Conservation (phyloP, 345 rosid genomes). For the Gossypium stocksii region DNA sequence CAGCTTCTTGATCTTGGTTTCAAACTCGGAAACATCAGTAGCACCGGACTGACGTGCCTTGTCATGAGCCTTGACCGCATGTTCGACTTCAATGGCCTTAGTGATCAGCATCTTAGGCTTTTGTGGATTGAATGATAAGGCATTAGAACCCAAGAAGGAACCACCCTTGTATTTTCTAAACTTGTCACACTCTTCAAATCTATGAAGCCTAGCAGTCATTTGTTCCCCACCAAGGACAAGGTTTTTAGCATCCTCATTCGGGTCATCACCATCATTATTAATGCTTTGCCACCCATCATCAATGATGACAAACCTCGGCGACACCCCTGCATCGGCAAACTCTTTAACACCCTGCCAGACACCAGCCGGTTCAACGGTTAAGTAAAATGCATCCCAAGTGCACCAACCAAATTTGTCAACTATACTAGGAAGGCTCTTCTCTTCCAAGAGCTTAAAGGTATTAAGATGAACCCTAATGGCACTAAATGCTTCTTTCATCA, state of each 20-base stretch:
- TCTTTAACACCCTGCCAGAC: slow-evolving; percentile 76
- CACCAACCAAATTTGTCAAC: slow-evolving; percentile 91
- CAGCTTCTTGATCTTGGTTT: slow-evolving; percentile 36
- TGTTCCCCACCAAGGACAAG: slow-evolving; percentile 85
- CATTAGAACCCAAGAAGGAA: slow-evolving; percentile 39
- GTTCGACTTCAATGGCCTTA: slow-evolving; percentile 69
- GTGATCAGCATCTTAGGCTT: slow-evolving; percentile 65
- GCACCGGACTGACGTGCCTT: slow-evolving; percentile 40
- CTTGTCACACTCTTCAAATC: slow-evolving; percentile 64
- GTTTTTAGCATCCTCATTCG: slow-evolving; percentile 42
- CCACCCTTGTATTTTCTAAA: slow-evolving; percentile 62
- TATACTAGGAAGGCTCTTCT: slow-evolving; percentile 53
- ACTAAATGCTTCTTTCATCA: slow-evolving; percentile 72
- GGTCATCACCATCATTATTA: slow-evolving; percentile 46
- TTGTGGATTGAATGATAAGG: slow-evolving; percentile 46
- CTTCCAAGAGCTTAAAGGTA: slow-evolving; percentile 77
- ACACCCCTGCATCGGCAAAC: slow-evolving; percentile 53
- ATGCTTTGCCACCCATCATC: slow-evolving; percentile 92
- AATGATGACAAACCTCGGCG: slow-evolving; percentile 73
- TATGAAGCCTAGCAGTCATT: slow-evolving; percentile 71
- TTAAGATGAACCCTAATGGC: slow-evolving; percentile 72
- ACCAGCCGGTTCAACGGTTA: slow-evolving; percentile 74
- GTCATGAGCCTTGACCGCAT: slow-evolving; percentile 44
- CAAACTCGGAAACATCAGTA: slow-evolving; percentile 28
- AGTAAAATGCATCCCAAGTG: slow-evolving; percentile 93